Conservation (phyloP, 2,329 filamentous ascomycete genomes). For the Trichoderma endophyticum region DNA sequence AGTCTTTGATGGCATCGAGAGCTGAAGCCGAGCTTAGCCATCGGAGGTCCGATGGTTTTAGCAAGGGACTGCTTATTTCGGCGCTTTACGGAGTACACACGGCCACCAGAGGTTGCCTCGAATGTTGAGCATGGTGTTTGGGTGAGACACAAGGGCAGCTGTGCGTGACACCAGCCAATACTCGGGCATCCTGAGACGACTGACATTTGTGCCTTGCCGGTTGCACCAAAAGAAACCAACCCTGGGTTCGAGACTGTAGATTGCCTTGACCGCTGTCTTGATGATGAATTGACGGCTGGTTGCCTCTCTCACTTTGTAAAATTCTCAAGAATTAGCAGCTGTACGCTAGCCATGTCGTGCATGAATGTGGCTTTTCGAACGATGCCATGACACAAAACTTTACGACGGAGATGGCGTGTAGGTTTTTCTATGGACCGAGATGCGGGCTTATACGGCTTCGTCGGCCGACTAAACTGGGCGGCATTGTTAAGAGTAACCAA, state of each 20-base stretch:
- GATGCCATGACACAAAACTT: background rate
- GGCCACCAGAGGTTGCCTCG: background rate
- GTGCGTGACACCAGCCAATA: background rate
- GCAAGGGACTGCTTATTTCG: background rate
- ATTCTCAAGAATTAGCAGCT: background rate
- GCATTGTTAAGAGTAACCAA: background rate
- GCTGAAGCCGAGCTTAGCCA: background rate
- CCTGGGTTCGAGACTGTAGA: background rate
- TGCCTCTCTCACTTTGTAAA: background rate
- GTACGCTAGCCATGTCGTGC: background rate
- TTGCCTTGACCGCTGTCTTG: background rate
- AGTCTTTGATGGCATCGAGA: background rate
- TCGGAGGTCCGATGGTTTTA: constrained; percentile 5
- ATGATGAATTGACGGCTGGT: background rate
- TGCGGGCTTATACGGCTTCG: background rate
- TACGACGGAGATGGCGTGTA: background rate
- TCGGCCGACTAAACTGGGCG: background rate
- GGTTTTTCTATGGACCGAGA: background rate
- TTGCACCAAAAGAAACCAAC: background rate
- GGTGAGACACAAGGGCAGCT: background rate
- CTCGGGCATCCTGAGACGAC: background rate
- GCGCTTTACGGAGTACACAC: background rate
- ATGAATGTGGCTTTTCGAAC: background rate
- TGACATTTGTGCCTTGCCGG: background rate
- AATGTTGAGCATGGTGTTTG: constrained; percentile 1